phyloP scores from a whole-genome alignment of 2,329 filamentous ascomycete species.

The Botrytis fragariae region DNA sequence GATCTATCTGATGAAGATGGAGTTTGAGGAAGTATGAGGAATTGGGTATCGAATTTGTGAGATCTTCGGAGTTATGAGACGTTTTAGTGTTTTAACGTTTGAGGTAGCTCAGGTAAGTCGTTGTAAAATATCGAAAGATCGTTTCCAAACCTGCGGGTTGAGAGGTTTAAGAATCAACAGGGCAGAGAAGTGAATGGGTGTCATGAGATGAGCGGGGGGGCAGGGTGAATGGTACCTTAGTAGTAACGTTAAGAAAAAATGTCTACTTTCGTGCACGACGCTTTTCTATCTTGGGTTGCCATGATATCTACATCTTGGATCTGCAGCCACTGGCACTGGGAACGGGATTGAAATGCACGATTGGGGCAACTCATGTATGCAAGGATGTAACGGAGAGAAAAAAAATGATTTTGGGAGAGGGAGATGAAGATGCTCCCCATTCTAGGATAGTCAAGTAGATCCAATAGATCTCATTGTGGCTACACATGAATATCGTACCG shows the following conservation, averaged over 20 bases:
- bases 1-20: constrained; percentile 1
- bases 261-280: not conserved
- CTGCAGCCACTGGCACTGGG: not conserved
- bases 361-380: not conserved
- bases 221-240: not conserved
- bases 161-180: constrained; percentile 21
- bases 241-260: not conserved
- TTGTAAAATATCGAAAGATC: constrained; percentile 3
- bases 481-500: not conserved
- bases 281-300: constrained; percentile 2
- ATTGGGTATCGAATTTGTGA: constrained; percentile 7
- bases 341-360: constrained; percentile 7
- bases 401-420: not conserved
- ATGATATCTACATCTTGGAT: constrained; percentile 4
- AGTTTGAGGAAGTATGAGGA: constrained; percentile 1
- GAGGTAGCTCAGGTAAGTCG: not conserved
- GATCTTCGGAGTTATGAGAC: constrained; percentile 16
- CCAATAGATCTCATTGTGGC: constrained; percentile 6
- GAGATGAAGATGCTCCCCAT: not conserved
- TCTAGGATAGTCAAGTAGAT: not conserved
- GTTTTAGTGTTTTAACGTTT: constrained; percentile 6
- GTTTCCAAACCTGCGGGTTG: constrained; percentile 14
- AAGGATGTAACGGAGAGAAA: not conserved
- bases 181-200: constrained; percentile 10
- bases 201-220: constrained; percentile 5